These are phyloP conservation scores for Monilinia fructigena DNA, from an alignment of 2,329 filamentous ascomycete species.

Conservation along the genomic window DNA sequence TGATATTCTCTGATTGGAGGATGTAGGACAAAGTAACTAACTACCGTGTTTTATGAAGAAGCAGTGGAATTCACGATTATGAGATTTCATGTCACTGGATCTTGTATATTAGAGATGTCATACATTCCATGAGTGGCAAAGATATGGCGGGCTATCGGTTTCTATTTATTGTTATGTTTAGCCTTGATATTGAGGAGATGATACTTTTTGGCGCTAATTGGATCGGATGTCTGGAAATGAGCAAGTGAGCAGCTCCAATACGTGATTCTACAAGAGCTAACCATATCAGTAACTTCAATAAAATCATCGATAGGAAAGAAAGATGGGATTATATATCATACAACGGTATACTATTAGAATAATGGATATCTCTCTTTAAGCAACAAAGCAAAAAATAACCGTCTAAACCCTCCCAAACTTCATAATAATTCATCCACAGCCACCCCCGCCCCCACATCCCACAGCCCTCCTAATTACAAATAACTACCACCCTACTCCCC, in stretches of 20 bases:
- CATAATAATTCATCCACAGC: not conserved
- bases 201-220: not conserved
- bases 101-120: not conserved
- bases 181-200: not conserved
- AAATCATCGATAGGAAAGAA: too few relatives aligned
- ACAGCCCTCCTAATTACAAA: constrained; percentile 15
- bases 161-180: not conserved
- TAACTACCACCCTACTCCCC: constrained; percentile 14
- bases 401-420: not conserved
- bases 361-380: constrained; percentile 14
- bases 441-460: not conserved
- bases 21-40: too few relatives aligned
- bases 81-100: too few relatives aligned
- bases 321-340: not conserved
- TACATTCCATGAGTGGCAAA: not conserved
- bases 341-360: constrained; percentile 2
- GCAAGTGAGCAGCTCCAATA: not conserved
- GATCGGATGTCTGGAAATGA: not conserved
- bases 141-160: not conserved
- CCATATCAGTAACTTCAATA: too few relatives aligned
- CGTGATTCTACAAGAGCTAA: not conserved
- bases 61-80: too few relatives aligned
- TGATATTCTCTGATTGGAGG: too few relatives aligned
- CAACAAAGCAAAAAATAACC: not conserved
- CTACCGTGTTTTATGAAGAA: too few relatives aligned